Base-by-base conservation (phyloP, 2,329 filamentous ascomycete species). In the Xylariaceae sp. region DNA sequence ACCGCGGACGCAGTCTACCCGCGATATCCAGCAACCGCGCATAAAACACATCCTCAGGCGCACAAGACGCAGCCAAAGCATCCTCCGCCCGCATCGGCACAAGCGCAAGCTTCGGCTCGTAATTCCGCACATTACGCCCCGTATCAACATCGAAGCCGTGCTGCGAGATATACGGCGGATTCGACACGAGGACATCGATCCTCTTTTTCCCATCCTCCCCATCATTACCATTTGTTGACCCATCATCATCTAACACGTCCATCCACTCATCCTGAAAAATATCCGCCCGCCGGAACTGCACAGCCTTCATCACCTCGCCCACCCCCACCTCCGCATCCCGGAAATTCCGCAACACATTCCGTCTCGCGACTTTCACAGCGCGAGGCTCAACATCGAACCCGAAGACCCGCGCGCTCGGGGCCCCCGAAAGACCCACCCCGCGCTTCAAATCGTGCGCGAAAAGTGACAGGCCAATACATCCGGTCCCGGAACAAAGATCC, bases 401-500 rank as follows among this genome's bases (percentile, higher is more conserved):
- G 0, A 55, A 53, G 1, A 66, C 37, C 0, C 57, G 56, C 13
- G 0, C 23, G 5, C 23, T 64, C 53, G 1, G 71, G 66, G 59
- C 15, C 74, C 74, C 44, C 13, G 37, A 39, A 39, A 42, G 37
- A 10, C 23, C 23, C 3, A 13, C 11, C 23, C 23, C 17, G 1
- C 7, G 10, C 13, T 42, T 4, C 42, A 3, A n/a, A 3, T 18
- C 47, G 34, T 44, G 53, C 42, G 86, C 78, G 62, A 88, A 84
- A 5, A 96, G 79, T 2, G 90, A 82, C 7, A 97, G 81, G 0
- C 91, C 83, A 63, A 97, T 96, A 74, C 93, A 97, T 3, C 94
- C 94, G 4, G 89, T 90, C 8, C 94, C 94, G 0, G 91, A 92
- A 73, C 94, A 97, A 35, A 97, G 78, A 73, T 99, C 94, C 7